These are phyloP conservation scores for Berberis thunbergii DNA, from an alignment of 164 flowering plant species.

Conservation along the genomic window DNA sequence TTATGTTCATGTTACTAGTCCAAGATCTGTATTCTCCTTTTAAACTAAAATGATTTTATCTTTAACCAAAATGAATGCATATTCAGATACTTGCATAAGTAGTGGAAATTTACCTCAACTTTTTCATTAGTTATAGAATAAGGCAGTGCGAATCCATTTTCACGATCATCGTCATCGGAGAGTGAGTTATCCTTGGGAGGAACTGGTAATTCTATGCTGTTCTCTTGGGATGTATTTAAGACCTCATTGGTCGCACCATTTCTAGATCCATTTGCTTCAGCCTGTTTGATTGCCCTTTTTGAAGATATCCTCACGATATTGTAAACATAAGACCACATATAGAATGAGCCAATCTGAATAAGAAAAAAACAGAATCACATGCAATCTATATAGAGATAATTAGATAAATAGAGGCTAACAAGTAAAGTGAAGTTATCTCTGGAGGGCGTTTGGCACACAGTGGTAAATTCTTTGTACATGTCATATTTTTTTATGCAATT, in stretches of 20 bases:
- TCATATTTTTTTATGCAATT: too few relatives aligned
- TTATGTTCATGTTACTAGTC: too few relatives aligned
- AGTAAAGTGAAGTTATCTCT: too few relatives aligned
- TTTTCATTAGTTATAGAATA: background rate
- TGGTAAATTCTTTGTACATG: too few relatives aligned
- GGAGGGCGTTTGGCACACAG: too few relatives aligned
- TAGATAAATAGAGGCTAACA: too few relatives aligned
- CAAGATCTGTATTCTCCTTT: too few relatives aligned
- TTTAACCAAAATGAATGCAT: background rate
- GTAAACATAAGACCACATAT: slow-evolving; percentile 68
- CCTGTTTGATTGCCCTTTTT: slow-evolving; percentile 11
- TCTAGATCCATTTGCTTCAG: slow-evolving; percentile 8
- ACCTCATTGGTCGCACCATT: slow-evolving; percentile 13
- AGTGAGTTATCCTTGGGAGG: slow-evolving; percentile 9
- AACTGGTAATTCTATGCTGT: slow-evolving; percentile 22
- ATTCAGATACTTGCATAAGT: background rate
- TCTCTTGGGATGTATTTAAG: slow-evolving; percentile 8
- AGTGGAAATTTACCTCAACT: slow-evolving; percentile 2
- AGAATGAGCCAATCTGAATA: slow-evolving; percentile 60
- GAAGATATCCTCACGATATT: slow-evolving; percentile 43
- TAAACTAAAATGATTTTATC: too few relatives aligned
- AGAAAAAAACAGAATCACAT: background rate
- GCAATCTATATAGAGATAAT: background rate
- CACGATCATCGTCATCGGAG: slow-evolving; percentile 9
- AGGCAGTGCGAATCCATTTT: slow-evolving; percentile 6